Base-by-base conservation (phyloP, 75 land plant genomes). In the Pinus albicaulis region DNA sequence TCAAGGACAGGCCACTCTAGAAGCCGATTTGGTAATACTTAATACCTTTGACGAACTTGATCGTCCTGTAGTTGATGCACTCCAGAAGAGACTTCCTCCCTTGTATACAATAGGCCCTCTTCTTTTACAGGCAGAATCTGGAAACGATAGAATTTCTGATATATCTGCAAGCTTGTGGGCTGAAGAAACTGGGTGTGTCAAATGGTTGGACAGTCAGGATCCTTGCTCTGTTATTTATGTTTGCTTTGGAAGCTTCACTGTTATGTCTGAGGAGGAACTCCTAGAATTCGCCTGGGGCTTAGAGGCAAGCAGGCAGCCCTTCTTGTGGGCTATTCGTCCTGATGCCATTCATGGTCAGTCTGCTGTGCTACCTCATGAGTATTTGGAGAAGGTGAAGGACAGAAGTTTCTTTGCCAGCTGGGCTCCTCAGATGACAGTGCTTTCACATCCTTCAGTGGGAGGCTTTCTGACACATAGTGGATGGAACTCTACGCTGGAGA, bases 391-490 rank as follows among this genome's bases (percentile, higher is more conserved):
- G 31, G 44, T 79, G 48, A 19, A 34, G 15, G 74, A 25, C 2
- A 75, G 78, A 59, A 63, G 77, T 17, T 19, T 76, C n/a, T 25
- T 81, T 55, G 78, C 41, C 20, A 52, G 79, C 22, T 87, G 89
- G 89, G 59, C 63, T 16, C 78, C 79, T 1, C 92, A 89, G 74
- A 72, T 52, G 20, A 55, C 66, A 23, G 89, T 89, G 59, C 82
- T 89, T 0, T 6, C 36, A 0, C 91, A 89, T 56, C 80, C 84
- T 0, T 56, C 91, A 2, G 76, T 86, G 1, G 89, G 82, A 3
- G 84, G 56, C 20, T 89, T 89, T 70, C 31, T 86, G 31, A 86
- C 89, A 1, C 92, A 89, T 55, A 73, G 77, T 57, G 91, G 91
- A 3, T 86, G 88, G 86, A 89, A 89, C 55, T 89, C 89, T 34